Conservation (phyloP, 495 filamentous ascomycete genomes). For the Chaetomium fimeti region DNA sequence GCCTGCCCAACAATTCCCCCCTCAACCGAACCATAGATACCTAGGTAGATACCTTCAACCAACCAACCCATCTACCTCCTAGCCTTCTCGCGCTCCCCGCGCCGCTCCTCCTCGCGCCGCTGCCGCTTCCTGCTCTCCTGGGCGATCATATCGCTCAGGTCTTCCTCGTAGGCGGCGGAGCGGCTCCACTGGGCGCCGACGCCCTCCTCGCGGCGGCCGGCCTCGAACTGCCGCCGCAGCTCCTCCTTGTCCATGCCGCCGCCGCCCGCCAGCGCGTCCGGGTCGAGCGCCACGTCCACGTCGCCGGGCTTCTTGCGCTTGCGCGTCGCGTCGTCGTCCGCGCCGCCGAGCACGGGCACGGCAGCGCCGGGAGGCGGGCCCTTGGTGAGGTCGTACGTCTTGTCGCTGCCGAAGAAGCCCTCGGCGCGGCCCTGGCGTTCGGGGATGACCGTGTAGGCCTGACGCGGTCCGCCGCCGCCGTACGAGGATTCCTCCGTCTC, state of each 20-base stretch:
- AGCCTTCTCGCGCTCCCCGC: constrained; percentile 41
- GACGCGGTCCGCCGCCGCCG: constrained; percentile 51
- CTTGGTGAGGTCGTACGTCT: constrained; percentile 76
- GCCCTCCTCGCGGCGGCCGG: constrained; percentile 67
- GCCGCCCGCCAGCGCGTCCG: constrained; percentile 69
- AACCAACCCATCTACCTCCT: background rate
- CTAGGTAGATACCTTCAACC: too few species aligned
- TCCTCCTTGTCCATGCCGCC: constrained; percentile 60
- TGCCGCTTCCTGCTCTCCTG: constrained; percentile 85
- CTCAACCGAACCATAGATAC: too few species aligned
- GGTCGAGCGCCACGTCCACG: constrained; percentile 86
- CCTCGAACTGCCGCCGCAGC: constrained; percentile 65
- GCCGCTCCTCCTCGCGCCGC: constrained; percentile 79
- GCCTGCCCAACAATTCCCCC: background rate
- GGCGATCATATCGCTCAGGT: constrained; percentile 95
- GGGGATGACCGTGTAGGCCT: constrained; percentile 85
- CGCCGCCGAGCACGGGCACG: constrained; percentile 67
- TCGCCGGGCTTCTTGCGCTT: constrained; percentile 96
- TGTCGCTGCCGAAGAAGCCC: constrained; percentile 94
- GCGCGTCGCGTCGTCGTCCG: constrained; percentile 64
- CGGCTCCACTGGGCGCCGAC: constrained; percentile 58
- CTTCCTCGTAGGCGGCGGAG: constrained; percentile 68
- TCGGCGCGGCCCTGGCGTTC: constrained; percentile 79
- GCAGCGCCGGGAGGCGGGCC: constrained; percentile 19
- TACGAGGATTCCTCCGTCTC: constrained; percentile 80